Conservation (phyloP, 75 land plant genomes). For the Sequoia sempervirens region DNA sequence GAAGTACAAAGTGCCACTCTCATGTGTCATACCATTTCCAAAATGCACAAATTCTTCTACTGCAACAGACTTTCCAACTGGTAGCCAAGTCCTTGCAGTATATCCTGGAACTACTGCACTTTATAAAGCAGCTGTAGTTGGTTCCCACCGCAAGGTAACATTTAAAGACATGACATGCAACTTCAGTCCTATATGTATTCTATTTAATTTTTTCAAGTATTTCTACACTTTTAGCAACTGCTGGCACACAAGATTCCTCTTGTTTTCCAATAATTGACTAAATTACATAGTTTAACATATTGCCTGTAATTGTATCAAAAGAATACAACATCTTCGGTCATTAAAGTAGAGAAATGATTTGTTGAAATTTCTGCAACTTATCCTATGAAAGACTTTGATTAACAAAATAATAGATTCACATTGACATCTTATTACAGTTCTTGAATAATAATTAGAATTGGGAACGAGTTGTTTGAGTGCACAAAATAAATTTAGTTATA, state of each 20-base stretch:
- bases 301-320: not conserved
- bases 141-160: slow-evolving; percentile 59
- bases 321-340: not conserved
- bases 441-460: not conserved
- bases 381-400: not conserved
- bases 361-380: not conserved
- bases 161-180: too few species aligned
- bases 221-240: not conserved
- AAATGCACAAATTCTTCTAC: slow-evolving; percentile 68
- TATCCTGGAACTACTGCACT: slow-evolving; percentile 97
- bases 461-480: not conserved
- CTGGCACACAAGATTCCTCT: not conserved
- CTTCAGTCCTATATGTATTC: not conserved
- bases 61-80: slow-evolving; percentile 68
- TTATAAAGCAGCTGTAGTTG: slow-evolving; percentile 90
- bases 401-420: not conserved
- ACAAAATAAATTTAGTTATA: not conserved
- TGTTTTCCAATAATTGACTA: not conserved
- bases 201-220: not conserved
- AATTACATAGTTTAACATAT: not conserved
- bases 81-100: slow-evolving; percentile 87
- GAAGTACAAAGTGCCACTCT: slow-evolving; percentile 75
- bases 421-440: not conserved
- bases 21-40: slow-evolving; percentile 85
- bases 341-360: not conserved